These are phyloP conservation scores for Trichothecium sympodiale DNA, from an alignment of 2,329 filamentous ascomycete genomes.

Conservation along the genomic window DNA sequence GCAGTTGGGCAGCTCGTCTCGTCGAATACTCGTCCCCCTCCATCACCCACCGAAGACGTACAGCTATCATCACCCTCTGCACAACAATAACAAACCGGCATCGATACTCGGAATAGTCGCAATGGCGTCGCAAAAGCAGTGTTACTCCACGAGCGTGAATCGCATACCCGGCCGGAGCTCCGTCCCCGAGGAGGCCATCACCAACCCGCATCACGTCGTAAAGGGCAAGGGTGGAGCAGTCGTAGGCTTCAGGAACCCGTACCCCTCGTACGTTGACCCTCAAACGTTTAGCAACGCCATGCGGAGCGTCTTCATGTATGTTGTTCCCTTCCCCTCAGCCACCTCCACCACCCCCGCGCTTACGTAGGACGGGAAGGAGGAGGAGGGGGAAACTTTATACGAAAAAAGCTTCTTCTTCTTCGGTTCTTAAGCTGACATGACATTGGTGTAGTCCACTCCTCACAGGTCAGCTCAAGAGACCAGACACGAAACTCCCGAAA, in stretches of 20 bases:
- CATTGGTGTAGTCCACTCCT: conserved; percentile 20
- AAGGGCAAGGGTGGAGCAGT: conserved; percentile 20
- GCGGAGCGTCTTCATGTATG: conserved; percentile 17
- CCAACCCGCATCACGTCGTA: conserved; percentile 37
- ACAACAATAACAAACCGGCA: background rate
- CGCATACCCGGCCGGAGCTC: conserved; percentile 21
- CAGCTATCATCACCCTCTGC: background rate
- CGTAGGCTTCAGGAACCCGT: conserved; percentile 37
- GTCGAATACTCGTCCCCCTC: background rate
- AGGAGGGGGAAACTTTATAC: no score
- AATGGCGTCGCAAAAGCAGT: background rate
- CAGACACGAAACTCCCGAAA: conserved; percentile 54
- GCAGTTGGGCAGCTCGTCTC: background rate
- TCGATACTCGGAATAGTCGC: background rate
- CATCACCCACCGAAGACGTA: background rate
- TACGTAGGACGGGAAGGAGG: no score
- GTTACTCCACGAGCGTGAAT: conserved; percentile 17
- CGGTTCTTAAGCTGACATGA: conserved; percentile 1
- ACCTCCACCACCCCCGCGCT: conserved; percentile 23
- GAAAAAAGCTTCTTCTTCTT: no score
- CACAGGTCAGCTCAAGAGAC: conserved; percentile 28
- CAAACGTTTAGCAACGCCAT: conserved; percentile 17
- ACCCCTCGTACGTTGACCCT: conserved; percentile 30
- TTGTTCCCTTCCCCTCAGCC: conserved; percentile 5
- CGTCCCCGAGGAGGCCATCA: conserved; percentile 29